Base-by-base conservation (phyloP, 75 land plant genomes). In the Cryptomeria japonica region DNA sequence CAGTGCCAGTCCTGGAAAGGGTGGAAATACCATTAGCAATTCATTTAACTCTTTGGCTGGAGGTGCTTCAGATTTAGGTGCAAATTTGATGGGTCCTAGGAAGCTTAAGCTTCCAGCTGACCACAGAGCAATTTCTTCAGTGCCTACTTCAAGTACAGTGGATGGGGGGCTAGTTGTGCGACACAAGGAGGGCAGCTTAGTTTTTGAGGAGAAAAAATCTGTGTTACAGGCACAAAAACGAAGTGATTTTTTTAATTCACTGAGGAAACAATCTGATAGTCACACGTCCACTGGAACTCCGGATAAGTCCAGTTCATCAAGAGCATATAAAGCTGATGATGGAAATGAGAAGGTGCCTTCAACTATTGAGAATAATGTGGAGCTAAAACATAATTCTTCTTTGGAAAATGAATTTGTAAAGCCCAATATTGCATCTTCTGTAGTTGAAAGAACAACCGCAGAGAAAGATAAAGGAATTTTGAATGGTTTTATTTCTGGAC, bases 191-290 rank as follows among this genome's bases (percentile, higher is more conserved):
- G 84, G 32, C 1, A 46, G 47, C 34, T 12, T 82, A 22, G 31
- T 46, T 44, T 42, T n/a, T n/a, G 84, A 82, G 84, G 84, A 82
- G 47, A 82, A 82, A 82, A 82, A 82, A 44, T 44, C 53, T 82
- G 84, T 44, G 15, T 82, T 53, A 42, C 84, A 82, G 47, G 84
- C 84, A 28, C 84, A 82, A 28, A 82, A 82, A 28, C 51, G 84
- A 51, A 82, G 53, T 82, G 84, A 82, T 82, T 82, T 82, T 82
- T 82, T 82, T 46, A 82, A 82, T 82, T 22, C 84, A 13, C n/a
- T 82, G 84, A 44, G 84, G 84, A 82, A 82, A 82, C 51, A 51
- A n/a, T 82, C 32, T 82, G 84, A 82, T 13, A n/a, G 84, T 46
- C 34, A 44, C 47, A 25, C 5, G 10, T 44, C 84, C 3, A 11